Evolutionary conservation across 495 filamentous ascomycete species (phyloP), one percentile per base, ranked within the genome.

Genomic region (Aspergillus cavernicola): DNA sequence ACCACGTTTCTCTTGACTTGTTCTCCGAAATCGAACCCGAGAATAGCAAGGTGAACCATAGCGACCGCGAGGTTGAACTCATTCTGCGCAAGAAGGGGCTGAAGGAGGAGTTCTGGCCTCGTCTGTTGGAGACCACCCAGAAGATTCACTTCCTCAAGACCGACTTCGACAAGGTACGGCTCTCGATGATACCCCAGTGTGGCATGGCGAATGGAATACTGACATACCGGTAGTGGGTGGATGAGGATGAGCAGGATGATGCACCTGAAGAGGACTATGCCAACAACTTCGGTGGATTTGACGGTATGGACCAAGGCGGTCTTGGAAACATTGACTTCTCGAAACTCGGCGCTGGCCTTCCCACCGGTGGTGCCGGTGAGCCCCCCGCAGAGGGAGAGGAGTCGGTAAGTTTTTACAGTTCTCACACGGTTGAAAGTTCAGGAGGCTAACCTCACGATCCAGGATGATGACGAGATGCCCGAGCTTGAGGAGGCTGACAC

Each of bases 201-300:
- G n/a, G 22, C 50, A 35, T 20, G 31, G 33, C 28, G 35, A 36
- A 47, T 39, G 55, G 12, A 36, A 46, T 43, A 49, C 62, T 72
- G 52, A 70, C 58, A 23, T 12, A 24, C 0, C 24, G 43, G 1
- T 55, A 90, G 90, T 98, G 95, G 95, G 91, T 98, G 60, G 95
- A 97, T 69, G 93, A 97, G 83, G 93, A 98, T 69, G 93, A 98
- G 80, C 93, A 98, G 76, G 88, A 97, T 63, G 90, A 86, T 63
- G 85, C 75, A 15, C 73, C 79, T 19, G 92, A 96, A 32, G 90
- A 96, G 28, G 90, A 95, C 66, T 81, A 80, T 58, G 80, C 80
- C 61, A 77, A 75, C 66, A 77, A 80, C 68, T 84, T 92, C 68
- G 85, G 80, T 55, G 83, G 85, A 56, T 80, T 88, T 63, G 86